A percentile compares a stretch with the other conserved stretches of the same genome.
Evolutionary conservation across 2,329 filamentous ascomycete species (phyloP).

Genomic region (Aspergillus neoniger): DNA sequence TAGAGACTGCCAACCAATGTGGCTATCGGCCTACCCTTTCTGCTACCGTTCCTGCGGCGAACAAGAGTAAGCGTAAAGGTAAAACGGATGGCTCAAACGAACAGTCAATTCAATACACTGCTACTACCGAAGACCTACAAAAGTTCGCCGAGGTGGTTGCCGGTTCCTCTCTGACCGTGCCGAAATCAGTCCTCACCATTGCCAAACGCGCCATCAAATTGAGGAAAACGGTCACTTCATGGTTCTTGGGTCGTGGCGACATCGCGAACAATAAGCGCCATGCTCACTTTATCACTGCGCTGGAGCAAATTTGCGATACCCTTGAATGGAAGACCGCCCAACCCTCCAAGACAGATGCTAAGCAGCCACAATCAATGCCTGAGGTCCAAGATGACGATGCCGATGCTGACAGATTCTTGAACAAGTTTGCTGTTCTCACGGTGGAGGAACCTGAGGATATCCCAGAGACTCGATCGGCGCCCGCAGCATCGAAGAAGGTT

Average conservation of each 20-base stretch:
- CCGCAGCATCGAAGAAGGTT: conserved; percentile 19
- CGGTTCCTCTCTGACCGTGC: conserved; percentile 25
- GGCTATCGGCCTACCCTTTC: conserved; percentile 24
- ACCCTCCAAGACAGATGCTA: conserved; percentile 15
- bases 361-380: conserved; percentile 10
- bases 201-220: conserved; percentile 30
- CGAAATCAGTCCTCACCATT: conserved; percentile 23
- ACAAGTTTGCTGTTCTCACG: conserved; percentile 32
- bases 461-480: conserved; percentile 13
- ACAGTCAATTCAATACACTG: conserved; percentile 22
- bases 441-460: conserved; percentile 28
- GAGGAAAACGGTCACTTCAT: conserved; percentile 31
- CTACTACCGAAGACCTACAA: conserved; percentile 28
- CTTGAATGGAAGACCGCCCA: conserved; percentile 26
- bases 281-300: conserved; percentile 29
- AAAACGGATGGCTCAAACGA: conserved; percentile 17
- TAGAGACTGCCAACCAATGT: conserved; percentile 28
- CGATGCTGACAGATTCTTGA: conserved; percentile 19
- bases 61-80: conserved; percentile 15
- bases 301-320: conserved; percentile 29
- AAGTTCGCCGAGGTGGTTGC: conserved; percentile 26
- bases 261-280: conserved; percentile 24
- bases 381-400: conserved; percentile 16
- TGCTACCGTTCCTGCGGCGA: conserved; percentile 7
- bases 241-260: conserved; percentile 29